A percentile compares a stretch with the other conserved stretches of the same genome.
phyloP scores from a whole-genome alignment of 495 filamentous ascomycete species.

The Penicillium cosmopolitanum region DNA sequence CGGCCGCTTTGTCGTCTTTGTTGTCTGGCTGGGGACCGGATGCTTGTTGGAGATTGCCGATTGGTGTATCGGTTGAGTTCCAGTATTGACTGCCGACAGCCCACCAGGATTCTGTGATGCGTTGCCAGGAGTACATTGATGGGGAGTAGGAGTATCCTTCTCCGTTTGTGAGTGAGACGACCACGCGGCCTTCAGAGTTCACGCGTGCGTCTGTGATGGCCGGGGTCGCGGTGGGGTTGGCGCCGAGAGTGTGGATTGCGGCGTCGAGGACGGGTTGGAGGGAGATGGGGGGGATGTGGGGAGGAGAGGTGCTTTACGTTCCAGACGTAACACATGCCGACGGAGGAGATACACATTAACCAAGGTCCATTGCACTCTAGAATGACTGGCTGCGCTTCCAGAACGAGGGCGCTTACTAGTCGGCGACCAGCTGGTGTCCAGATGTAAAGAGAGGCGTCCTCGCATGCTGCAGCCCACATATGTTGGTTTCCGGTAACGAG shows the following conservation, averaged over 20 bases:
- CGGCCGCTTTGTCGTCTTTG: conserved; percentile 55
- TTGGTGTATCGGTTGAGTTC: conserved; percentile 89
- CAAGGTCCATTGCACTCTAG: conserved; percentile 87
- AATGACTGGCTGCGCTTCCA: conserved; percentile 93
- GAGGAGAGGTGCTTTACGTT: conserved; percentile 84
- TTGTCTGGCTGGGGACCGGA: conserved; percentile 58
- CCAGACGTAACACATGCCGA: conserved; percentile 92
- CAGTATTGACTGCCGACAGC: conserved; percentile 97
- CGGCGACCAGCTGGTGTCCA: conserved; percentile 96
- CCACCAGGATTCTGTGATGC: conserved; percentile 95
- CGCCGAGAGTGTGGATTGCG: conserved; percentile 68
- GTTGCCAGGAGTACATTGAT: conserved; percentile 88
- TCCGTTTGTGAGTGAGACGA: conserved; percentile 87
- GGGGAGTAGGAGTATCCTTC: conserved; percentile 90
- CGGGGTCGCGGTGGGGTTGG: conserved; percentile 72
- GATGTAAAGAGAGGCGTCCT: conserved; percentile 89
- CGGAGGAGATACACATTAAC: conserved; percentile 85
- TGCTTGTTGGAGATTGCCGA: conserved; percentile 76
- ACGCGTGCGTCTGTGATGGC: conserved; percentile 87
- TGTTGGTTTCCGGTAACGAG: conserved; percentile 85
- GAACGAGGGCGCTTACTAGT: conserved; percentile 76
- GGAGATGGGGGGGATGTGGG: conserved; percentile 84
- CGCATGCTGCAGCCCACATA: conserved; percentile 91
- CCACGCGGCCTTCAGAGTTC: conserved; percentile 80
- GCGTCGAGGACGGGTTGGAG: conserved; percentile 89